Conservation (phyloP, 2,329 filamentous ascomycete genomes). For the Berkeleyomyces basicola region DNA sequence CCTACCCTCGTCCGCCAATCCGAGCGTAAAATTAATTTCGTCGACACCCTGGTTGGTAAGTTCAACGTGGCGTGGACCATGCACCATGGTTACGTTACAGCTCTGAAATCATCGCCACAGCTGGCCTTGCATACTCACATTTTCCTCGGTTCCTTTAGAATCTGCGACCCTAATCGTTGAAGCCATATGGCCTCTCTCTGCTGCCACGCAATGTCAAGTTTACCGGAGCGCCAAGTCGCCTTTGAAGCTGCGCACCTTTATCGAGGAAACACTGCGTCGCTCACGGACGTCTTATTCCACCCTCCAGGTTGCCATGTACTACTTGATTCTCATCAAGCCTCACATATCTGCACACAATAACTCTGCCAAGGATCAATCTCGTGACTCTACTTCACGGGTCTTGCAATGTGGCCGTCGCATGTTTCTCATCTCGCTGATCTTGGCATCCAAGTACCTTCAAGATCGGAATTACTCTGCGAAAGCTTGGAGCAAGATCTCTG, state of each 20-base stretch:
- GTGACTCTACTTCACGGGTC: conserved; percentile 57
- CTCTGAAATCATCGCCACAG: not conserved
- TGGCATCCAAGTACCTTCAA: conserved; percentile 95
- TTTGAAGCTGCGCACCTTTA: conserved; percentile 82
- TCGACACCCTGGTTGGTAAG: conserved; percentile 97
- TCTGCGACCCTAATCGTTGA: conserved; percentile 95
- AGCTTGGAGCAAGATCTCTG: conserved; percentile 98
- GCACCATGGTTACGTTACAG: not conserved
- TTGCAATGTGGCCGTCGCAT: conserved; percentile 93
- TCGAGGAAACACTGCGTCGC: conserved; percentile 87
- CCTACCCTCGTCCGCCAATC: conserved; percentile 69
- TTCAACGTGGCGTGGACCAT: conserved; percentile 17
- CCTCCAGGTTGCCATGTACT: conserved; percentile 89
- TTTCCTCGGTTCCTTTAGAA: conserved; percentile 36
- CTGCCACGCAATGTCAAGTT: conserved; percentile 50
- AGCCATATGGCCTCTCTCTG: conserved; percentile 89
- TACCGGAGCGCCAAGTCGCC: conserved; percentile 61
- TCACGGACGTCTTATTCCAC: conserved; percentile 97
- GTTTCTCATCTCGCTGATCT: conserved; percentile 87
- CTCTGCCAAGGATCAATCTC: conserved; percentile 74
- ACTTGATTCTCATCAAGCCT: conserved; percentile 82
- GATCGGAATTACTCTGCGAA: conserved; percentile 95
- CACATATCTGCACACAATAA: conserved; percentile 40
- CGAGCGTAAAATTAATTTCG: conserved; percentile 87
- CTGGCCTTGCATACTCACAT: conserved; percentile 5